Evolutionary conservation across 1,139 yeast species (phyloP), one percentile per base, ranked within the genome.

Genomic region (Pichia sp.): DNA sequence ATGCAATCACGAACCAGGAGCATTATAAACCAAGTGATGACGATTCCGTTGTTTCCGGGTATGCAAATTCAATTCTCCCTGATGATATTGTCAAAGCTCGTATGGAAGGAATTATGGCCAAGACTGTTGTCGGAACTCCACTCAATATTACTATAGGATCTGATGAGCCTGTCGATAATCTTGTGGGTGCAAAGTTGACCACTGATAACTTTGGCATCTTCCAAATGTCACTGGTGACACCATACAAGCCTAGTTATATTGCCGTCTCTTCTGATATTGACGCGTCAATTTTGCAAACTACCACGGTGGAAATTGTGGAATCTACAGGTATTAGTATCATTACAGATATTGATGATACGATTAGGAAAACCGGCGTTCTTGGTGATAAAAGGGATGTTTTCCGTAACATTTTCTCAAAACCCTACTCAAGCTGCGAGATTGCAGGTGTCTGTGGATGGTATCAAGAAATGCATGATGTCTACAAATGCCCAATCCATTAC

Each of bases 321-420:
- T 54, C 61, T 9, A 50, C 56, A 0, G 87, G 94, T 0, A 63
- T 81, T 19, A 86, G 85, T 12, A 60, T 93, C 2, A 87, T 93
- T 23, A 79, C 93, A 48, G 99, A 93, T 58, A 80, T 93, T 33
- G 99, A 93, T 54, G 98, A 93, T 53, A 93, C 99, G 0, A 76
- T 91, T 27, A 83, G 93, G 51, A 66, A 75, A 31, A 87, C 98
- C 0, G 97, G 97, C 2, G 88, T 93, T 0, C 69, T 84, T 22
- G 93, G 93, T 3, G 94, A 86, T 45, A 86, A 85, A 56, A 68
- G 94, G 37, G 86, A 83, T 29, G 65, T 91, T 44, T 75, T 91
- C 58, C 69, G 83, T 42, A 87, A 82, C 52, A 77, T 87, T 2
- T 73, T 93, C 42, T 71, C 82, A 4, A 75, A 74, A 34, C 79